Conservation (phyloP, 108 stramenopile genomes). For the Cylindrotheca closterium region DNA sequence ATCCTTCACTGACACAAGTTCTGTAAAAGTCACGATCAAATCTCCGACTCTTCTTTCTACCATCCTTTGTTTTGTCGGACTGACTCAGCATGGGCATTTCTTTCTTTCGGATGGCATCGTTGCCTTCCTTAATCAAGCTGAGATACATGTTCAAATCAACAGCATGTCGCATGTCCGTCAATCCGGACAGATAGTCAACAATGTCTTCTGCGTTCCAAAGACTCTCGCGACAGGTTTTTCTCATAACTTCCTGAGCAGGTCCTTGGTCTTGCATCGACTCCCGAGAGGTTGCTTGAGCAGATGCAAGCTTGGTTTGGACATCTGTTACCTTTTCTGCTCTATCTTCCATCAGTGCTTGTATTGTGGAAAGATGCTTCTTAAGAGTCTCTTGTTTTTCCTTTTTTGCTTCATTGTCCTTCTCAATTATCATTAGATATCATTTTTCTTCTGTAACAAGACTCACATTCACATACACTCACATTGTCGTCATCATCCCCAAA, state of each 20-base stretch:
- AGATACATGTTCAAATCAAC: conserved; percentile 78
- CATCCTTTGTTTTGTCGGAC: conserved; percentile 31
- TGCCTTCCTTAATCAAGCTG: conserved; percentile 80
- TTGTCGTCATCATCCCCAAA: conserved; percentile 69
- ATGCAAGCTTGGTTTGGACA: conserved; percentile 36
- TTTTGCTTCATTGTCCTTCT: conserved; percentile 43
- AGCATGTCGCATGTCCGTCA: conserved; percentile 66
- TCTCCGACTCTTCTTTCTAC: conserved; percentile 68
- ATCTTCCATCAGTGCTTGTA: conserved; percentile 50
- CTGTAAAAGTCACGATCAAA: conserved; percentile 86
- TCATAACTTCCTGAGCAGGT: conserved; percentile 38
- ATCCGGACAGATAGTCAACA: conserved; percentile 48
- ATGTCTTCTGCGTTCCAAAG: conserved; percentile 76
- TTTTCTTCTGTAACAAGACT: neutral
- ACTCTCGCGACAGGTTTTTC: conserved; percentile 64
- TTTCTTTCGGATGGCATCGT: conserved; percentile 74
- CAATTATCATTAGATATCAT: neutral
- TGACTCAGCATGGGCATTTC: conserved; percentile 32
- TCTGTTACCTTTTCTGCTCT: conserved; percentile 71
- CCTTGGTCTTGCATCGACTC: conserved; percentile 40
- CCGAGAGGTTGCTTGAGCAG: conserved; percentile 34
- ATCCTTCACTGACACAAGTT: conserved; percentile 78
- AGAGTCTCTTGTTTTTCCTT: conserved; percentile 49
- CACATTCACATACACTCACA: conserved; percentile 14
- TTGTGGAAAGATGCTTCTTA: conserved; percentile 54